These are phyloP conservation scores for Medakamo hakoo DNA, from an alignment of 139 green algal genomes.

Conservation along the genomic window DNA sequence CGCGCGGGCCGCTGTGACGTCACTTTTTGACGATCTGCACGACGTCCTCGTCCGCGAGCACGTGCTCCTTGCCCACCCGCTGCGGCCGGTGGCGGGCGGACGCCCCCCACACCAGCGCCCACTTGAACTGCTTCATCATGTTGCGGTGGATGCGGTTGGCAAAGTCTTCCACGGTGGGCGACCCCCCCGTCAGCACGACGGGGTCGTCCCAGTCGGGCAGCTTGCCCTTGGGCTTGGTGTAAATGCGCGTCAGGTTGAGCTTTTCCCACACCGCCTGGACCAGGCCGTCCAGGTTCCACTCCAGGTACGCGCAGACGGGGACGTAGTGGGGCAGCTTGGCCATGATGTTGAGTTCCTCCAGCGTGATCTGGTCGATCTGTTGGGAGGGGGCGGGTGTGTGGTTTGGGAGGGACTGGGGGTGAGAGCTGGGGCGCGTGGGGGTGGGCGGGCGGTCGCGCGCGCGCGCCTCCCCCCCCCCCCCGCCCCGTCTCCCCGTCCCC, in stretches of 20 bases:
- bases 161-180: constrained; percentile 84
- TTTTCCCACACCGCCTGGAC: constrained; percentile 96
- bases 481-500: too few relatives aligned
- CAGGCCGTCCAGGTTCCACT: constrained; percentile 86
- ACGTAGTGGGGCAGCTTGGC: constrained; percentile 90
- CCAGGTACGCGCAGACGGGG: constrained; percentile 75
- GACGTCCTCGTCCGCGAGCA: constrained; percentile 90
- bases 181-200: constrained; percentile 55
- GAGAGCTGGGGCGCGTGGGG: too few relatives aligned
- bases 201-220: constrained; percentile 95
- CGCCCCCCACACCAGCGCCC: constrained; percentile 76
- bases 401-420: too few relatives aligned
- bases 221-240: constrained; percentile 88
- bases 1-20: too few relatives aligned
- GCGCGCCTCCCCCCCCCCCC: too few relatives aligned
- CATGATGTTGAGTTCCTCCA: constrained; percentile 87
- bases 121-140: constrained; percentile 93
- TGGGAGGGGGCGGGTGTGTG: too few relatives aligned
- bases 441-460: too few relatives aligned
- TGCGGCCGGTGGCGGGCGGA: constrained; percentile 86
- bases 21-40: constrained; percentile 92
- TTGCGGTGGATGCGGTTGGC: constrained; percentile 66
- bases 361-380: constrained; percentile 63
- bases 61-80: constrained; percentile 73
- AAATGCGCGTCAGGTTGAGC: constrained; percentile 74